Base-by-base conservation (phyloP, 495 filamentous ascomycete genomes). In the Neurospora africana region DNA sequence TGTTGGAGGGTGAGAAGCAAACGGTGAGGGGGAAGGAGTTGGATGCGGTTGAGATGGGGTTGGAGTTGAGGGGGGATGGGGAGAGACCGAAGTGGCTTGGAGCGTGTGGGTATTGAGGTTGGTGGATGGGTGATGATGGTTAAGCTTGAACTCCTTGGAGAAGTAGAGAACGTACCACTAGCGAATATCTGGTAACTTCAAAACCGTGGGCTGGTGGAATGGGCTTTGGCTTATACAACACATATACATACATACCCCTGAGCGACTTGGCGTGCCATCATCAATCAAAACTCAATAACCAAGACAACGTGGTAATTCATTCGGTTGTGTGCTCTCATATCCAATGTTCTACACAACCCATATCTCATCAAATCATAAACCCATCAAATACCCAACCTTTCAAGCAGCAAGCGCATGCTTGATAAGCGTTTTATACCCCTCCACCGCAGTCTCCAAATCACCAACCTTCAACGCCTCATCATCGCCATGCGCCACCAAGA, bases 401-500 rank as follows among this genome's bases (percentile, higher is more conserved):
- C 44, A 53, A 27, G 44, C 44, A 53, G 10, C 17, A 53, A n/a
- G 15, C 35, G 65, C 71, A 71, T 72, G 30, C 39, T 44, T n/a
- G 37, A 93, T 89, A 72, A 95, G 80, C 77, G 79, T 88, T 80
- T 90, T 90, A 75, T 92, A 94, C 0, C 90, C 92, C 44, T 84
- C 83, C 15, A 95, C 91, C 3, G 91, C 90, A 23, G 85, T 82
- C 78, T 89, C 85, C 43, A 96, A 76, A 61, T 97, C 88, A 9
- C 82, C 79, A 17, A 93, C 86, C 17, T 82, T 90, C 70, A 98
- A 78, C 72, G 89, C 89, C 84, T 98, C 95, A 76, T 97, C 86
- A 75, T 93, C 91, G 5, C 90, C 89, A 80, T 98, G 95, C 5
- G 95, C 95, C 61, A 97, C 92, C 70, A 94, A 84, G 70, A 98